phyloP scores from a whole-genome alignment of 2,329 filamentous ascomycete genomes.

The Cytospora chrysosperma region DNA sequence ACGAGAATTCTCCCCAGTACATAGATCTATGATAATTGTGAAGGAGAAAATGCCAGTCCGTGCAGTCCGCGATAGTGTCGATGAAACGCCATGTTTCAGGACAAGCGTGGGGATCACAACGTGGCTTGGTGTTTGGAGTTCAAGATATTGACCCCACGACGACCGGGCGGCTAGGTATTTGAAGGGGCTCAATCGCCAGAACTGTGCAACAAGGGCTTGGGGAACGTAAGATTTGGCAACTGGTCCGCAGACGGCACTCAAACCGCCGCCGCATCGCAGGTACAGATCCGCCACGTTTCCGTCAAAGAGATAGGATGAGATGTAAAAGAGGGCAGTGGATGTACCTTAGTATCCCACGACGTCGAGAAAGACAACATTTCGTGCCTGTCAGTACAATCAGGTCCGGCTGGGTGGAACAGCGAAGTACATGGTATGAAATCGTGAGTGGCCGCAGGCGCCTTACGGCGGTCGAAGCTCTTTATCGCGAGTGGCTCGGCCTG shows the following conservation, averaged over 20 bases:
- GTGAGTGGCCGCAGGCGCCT: neutral
- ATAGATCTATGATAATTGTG: neutral
- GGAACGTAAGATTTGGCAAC: neutral
- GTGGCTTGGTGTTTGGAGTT: slow-evolving; percentile 5
- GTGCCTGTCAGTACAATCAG: neutral
- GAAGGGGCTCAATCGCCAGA: slow-evolving; percentile 4
- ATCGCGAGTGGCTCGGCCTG: slow-evolving; percentile 1
- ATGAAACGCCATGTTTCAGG: slow-evolving; percentile 11
- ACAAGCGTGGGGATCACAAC: neutral
- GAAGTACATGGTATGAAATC: too few species aligned
- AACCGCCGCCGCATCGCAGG: neutral
- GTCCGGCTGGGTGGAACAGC: neutral
- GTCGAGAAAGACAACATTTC: neutral
- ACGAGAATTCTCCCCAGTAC: neutral
- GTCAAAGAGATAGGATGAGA: neutral
- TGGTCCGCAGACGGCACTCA: neutral
- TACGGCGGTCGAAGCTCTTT: neutral
- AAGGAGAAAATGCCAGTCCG: neutral
- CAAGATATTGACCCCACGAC: neutral
- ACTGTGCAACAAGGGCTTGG: neutral
- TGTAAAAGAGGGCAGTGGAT: neutral
- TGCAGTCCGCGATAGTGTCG: neutral
- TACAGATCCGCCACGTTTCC: neutral
- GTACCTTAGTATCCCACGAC: neutral
- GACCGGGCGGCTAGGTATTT: slow-evolving; percentile 10